These are phyloP conservation scores for Microdochium trichocladiopsis DNA, from an alignment of 2,329 filamentous ascomycete genomes.

Conservation along the genomic window DNA sequence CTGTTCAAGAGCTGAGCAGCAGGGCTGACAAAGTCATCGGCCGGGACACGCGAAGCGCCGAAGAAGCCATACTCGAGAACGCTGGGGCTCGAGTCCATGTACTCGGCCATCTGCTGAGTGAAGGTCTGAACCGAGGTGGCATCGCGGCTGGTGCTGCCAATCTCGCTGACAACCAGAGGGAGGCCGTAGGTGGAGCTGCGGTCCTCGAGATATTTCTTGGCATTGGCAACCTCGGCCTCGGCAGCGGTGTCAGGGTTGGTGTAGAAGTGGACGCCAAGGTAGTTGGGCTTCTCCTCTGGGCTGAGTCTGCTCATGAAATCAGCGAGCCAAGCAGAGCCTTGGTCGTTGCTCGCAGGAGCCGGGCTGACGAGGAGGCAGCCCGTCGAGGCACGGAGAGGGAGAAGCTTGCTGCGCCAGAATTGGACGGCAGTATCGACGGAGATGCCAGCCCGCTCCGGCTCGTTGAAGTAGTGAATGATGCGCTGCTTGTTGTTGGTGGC, in stretches of 20 bases:
- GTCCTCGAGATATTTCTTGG: conserved; percentile 25
- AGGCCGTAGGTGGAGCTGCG: conserved; percentile 25
- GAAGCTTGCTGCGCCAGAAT: background rate
- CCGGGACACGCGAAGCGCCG: conserved; percentile 31
- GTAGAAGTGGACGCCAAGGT: conserved; percentile 35
- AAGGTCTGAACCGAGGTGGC: conserved; percentile 27
- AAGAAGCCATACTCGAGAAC: conserved; percentile 36
- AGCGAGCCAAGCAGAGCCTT: conserved; percentile 30
- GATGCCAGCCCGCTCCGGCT: background rate
- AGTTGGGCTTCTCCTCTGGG: conserved; percentile 27
- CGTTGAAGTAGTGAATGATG: conserved; percentile 1
- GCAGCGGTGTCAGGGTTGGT: conserved; percentile 5
- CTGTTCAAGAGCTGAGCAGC: conserved; percentile 35
- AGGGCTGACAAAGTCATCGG: conserved; percentile 36
- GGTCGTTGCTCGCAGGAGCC: conserved; percentile 26
- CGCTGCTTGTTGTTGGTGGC: background rate
- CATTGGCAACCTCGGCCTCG: conserved; percentile 20
- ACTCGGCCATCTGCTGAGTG: conserved; percentile 28
- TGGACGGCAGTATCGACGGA: background rate
- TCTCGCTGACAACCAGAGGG: conserved; percentile 27
- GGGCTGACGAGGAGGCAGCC: conserved; percentile 23
- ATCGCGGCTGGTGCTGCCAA: conserved; percentile 30
- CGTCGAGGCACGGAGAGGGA: background rate
- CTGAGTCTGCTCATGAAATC: conserved; percentile 29
- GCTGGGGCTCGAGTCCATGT: conserved; percentile 33